Percentiles rank a stretch among this genome's conserved stretches.
Evolutionary conservation across 139 green algal species (phyloP).

Genomic region (Tetradesmus obliquus): DNA sequence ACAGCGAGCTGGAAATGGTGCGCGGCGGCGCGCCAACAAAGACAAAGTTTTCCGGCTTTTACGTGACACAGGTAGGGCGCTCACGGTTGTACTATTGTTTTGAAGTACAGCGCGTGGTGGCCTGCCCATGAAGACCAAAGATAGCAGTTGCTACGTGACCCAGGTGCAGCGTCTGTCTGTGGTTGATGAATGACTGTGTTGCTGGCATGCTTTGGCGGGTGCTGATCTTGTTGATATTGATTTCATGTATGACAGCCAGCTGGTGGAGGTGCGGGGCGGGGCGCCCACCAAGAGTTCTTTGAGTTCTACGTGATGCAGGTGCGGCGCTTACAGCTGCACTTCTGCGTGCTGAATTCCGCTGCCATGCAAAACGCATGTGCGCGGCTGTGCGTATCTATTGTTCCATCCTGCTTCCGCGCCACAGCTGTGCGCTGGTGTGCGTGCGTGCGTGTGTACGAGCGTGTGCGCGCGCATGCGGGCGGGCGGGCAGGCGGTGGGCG

Average conservation of each 20-base stretch:
- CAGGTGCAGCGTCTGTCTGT: background rate
- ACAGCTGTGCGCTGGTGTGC: too few relatives aligned
- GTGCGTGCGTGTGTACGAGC: too few relatives aligned
- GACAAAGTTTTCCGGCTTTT: constrained; percentile 63
- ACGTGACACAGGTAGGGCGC: constrained; percentile 52
- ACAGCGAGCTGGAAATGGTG: constrained; percentile 42
- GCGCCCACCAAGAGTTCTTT: too few relatives aligned
- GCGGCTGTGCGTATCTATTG: too few relatives aligned
- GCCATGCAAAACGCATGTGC: too few relatives aligned
- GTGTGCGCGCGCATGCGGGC: too few relatives aligned
- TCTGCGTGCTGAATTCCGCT: too few relatives aligned
- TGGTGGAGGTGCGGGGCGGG: too few relatives aligned
- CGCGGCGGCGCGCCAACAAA: constrained; percentile 45
- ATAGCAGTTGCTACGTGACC: background rate
- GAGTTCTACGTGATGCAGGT: too few relatives aligned
- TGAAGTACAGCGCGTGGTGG: background rate
- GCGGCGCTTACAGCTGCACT: too few relatives aligned
- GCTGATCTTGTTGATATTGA: background rate
- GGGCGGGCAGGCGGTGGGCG: too few relatives aligned
- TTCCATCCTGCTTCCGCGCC: too few relatives aligned
- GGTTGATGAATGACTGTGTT: background rate
- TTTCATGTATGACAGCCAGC: background rate
- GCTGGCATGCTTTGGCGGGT: background rate
- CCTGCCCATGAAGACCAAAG: background rate
- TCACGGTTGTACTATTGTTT: background rate